Evolutionary conservation across 225 moss, liverwort and hornwort genomes (phyloP), one percentile per base, ranked within the genome.

Genomic region (Neckera pumila): DNA sequence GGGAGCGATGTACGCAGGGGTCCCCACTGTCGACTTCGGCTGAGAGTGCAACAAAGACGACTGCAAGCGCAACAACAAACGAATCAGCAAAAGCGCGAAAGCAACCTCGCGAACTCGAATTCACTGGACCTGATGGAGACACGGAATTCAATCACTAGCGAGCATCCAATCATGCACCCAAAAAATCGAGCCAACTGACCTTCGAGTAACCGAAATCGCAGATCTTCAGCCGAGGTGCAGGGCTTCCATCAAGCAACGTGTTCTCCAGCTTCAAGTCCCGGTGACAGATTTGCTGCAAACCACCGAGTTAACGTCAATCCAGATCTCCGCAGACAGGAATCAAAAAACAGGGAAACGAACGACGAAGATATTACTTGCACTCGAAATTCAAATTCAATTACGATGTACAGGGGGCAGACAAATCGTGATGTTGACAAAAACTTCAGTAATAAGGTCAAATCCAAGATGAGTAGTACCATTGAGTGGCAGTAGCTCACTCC

Each of bases 11-110:
- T 99, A 99, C 4, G 97, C 99, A 82, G 99, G 99, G 40, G 99
- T 97, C 28, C 99, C 99, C 83, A 99, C 99, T 12, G 99, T 99
- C 49, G 99, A 99, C 93, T 99, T 99, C 1, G 99, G 99, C 89
- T 99, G 99, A 4, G 99, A 99, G 54, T 99, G 99, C 63, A 99
- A 73, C 83, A 99, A 66, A 57, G 97, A 96, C 3, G 99, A 99
- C 99, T 99, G 96, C 81, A 56, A 49, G 54, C 89, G 30, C 9
- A 11, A 25, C 11, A 20, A 51, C 11, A 14, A 9, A n/a, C 5
- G 40, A 18, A 76, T 79, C 76, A 89, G 30, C 15, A 69, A 5
- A 3, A 79, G 5, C 42, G 17, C 1, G 25, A 17, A 27, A 54
- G 33, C 10, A 36, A 22, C 2, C 83, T 10, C 17, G 22, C 4